Conservation (phyloP, 495 filamentous ascomycete species). For the Parmelia sp. region DNA sequence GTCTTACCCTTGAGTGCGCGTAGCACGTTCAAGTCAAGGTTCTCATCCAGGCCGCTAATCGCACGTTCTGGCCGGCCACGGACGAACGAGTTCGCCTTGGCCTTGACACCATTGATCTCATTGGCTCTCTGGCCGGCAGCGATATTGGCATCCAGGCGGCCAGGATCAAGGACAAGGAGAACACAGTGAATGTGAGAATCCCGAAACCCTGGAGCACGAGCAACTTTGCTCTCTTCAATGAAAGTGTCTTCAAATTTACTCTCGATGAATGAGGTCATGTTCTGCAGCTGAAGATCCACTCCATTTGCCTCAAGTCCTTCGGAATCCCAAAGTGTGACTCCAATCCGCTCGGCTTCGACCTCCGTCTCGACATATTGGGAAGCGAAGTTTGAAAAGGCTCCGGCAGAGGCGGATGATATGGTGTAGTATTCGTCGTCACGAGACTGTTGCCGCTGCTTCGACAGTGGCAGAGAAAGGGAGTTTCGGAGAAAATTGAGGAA, state of each 20-base stretch:
- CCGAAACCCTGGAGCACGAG: constrained; percentile 83
- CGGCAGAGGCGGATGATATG: constrained; percentile 33
- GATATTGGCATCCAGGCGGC: constrained; percentile 76
- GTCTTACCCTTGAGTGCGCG: constrained; percentile 89
- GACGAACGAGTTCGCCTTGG: constrained; percentile 38
- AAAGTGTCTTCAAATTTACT: constrained; percentile 98
- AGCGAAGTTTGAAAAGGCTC: constrained; percentile 62
- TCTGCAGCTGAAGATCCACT: constrained; percentile 86
- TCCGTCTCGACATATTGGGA: constrained; percentile 91
- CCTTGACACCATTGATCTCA: constrained; percentile 45
- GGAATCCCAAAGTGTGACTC: constrained; percentile 93
- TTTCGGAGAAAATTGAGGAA: constrained; percentile 93
- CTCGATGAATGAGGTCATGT: constrained; percentile 87
- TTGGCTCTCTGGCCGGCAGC: constrained; percentile 58
- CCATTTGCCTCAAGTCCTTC: constrained; percentile 88
- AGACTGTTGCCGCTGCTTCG: constrained; percentile 58
- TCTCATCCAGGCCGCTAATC: constrained; percentile 70
- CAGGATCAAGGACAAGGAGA: constrained; percentile 86
- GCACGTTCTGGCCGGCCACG: constrained; percentile 25
- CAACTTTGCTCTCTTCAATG: constrained; percentile 93
- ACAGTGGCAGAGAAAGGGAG: constrained; percentile 69
- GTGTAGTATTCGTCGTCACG: constrained; percentile 45
- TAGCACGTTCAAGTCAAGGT: constrained; percentile 85
- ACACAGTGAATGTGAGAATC: constrained; percentile 98
- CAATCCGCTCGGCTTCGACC: constrained; percentile 85